Evolutionary conservation across 495 filamentous ascomycete species (phyloP), one percentile per base, ranked within the genome.

Genomic region (Lindgomyces ingoldianus): DNA sequence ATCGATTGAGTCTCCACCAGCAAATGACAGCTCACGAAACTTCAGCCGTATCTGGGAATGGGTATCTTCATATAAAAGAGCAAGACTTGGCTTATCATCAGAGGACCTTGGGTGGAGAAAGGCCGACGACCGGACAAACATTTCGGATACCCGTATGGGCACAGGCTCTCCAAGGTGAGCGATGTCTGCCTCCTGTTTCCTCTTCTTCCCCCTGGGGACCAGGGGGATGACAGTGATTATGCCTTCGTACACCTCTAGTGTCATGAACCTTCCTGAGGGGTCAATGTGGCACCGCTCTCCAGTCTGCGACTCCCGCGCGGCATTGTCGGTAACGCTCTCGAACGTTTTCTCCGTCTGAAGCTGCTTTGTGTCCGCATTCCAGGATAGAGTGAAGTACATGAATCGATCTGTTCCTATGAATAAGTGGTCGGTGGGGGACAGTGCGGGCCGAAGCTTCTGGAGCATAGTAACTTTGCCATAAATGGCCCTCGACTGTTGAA

Each of bases 321-420:
- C 84, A 65, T 87, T 90, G 72, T 96, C 91, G 8, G 88, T 81
- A 8, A 88, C 78, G 68, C 96, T 89, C 53, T 86, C 83, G 65
- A 85, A 90, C 25, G 75, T 81, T 59, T 89, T 84, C 41, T 89
- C 80, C 16, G 91, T 95, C 27, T 83, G 82, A 1, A 96, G 75
- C 62, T 82, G 78, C 22, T 79, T 77, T n/a, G 73, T 80, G 9
- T 82, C 70, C 12, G 79, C 62, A 75, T 96, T 87, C 94, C 94
- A 99, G 0, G 81, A 84, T 16, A 96, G 75, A 4, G 91, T 94
- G 72, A 96, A 96, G 76, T 96, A 97, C 60, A 88, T 86, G 69
- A 87, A 90, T 56, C 90, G 86, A 71, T 96, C 88, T 11, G 94
- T 97, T 30, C 90, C 93, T 63, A 99, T 82, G 73, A 99, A 96